These are phyloP conservation scores for Fraxinus excelsior DNA, from an alignment of 257 asterid species.

Conservation along the genomic window DNA sequence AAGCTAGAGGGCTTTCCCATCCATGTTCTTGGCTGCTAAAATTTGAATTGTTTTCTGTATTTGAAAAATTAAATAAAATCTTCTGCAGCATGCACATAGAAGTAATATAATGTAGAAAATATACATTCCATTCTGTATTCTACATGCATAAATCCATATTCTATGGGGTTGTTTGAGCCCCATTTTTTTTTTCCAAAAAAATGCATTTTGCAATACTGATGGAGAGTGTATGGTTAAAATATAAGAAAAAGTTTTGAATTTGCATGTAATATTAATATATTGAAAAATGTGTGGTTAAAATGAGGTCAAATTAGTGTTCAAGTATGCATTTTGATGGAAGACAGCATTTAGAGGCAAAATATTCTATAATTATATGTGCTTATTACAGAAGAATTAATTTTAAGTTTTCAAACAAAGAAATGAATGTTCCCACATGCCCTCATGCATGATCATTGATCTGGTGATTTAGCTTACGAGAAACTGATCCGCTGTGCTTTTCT, in stretches of 20 bases:
- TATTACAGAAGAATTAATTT: background rate
- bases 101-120: background rate
- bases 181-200: no score
- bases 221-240: no score
- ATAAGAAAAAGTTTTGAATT: no score
- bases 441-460: conserved; percentile 18
- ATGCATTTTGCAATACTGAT: no score
- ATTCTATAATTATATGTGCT: background rate
- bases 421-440: background rate
- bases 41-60: background rate
- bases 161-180: no score
- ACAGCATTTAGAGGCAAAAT: no score
- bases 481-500: conserved; percentile 46
- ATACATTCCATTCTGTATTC: background rate
- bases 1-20: background rate
- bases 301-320: no score
- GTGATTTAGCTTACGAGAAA: conserved; percentile 17
- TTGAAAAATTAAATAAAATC: background rate
- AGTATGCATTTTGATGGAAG: no score
- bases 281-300: no score
- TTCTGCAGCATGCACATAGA: background rate
- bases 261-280: no score
- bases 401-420: background rate
- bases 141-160: background rate
- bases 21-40: conserved; percentile 1